phyloP scores from a whole-genome alignment of 106 monocot genomes.

The Acorus gramineus region DNA sequence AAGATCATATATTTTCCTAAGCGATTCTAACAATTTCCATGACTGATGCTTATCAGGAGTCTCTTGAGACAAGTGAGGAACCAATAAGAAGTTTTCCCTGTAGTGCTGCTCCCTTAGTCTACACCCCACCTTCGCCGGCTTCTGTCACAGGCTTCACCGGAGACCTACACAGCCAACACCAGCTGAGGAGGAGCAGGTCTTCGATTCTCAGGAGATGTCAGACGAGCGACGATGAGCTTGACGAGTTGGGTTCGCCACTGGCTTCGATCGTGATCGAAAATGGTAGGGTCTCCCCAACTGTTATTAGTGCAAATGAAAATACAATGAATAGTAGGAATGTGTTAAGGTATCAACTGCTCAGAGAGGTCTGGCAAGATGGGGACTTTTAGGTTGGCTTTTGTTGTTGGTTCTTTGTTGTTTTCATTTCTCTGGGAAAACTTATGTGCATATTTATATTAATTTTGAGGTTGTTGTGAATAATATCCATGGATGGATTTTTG shows the following conservation, averaged over 20 bases:
- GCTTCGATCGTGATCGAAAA: conserved; percentile 30
- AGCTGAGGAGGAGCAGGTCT: conserved; percentile 32
- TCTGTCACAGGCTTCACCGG: conserved; percentile 37
- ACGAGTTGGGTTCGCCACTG: conserved; percentile 69
- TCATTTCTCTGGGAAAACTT: too few relatives aligned
- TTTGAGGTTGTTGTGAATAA: too few relatives aligned
- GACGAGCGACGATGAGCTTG: conserved; percentile 84
- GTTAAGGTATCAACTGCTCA: conserved; percentile 65
- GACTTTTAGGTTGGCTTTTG: conserved; percentile 7
- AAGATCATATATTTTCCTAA: not conserved
- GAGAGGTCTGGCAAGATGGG: conserved; percentile 58
- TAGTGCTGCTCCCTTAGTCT: conserved; percentile 33
- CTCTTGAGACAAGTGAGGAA: conserved; percentile 16
- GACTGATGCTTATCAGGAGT: conserved; percentile 19
- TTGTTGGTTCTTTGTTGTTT: too few relatives aligned
- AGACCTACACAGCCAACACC: conserved; percentile 13
- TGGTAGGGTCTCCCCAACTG: not conserved
- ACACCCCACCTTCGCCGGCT: conserved; percentile 44
- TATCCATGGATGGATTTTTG: too few relatives aligned
- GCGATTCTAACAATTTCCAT: too few relatives aligned
- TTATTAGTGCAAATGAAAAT: conserved; percentile 7
- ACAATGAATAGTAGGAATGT: conserved; percentile 11
- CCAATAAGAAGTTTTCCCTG: conserved; percentile 46
- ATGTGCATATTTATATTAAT: too few relatives aligned
- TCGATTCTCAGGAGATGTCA: conserved; percentile 56